Evolutionary conservation across 768 basidiomycete genomes (phyloP).

Genomic region (Mrakia blollopis): DNA sequence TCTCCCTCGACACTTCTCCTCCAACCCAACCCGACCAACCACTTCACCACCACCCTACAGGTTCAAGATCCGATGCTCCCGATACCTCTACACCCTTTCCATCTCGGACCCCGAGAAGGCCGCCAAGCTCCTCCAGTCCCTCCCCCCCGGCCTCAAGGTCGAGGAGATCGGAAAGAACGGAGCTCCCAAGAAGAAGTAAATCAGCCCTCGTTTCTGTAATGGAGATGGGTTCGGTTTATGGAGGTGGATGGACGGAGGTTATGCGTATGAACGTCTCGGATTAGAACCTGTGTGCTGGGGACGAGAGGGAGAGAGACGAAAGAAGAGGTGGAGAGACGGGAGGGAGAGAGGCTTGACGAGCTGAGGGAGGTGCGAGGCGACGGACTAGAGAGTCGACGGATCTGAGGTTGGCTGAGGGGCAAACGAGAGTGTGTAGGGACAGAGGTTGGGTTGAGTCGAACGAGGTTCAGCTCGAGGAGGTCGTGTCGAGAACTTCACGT

Average conservation of each 20-base stretch:
- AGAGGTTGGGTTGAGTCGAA: too few relatives aligned
- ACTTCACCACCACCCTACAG: conserved; percentile 55
- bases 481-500: too few relatives aligned
- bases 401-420: too few relatives aligned
- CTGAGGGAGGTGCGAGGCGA: neutral
- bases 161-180: conserved; percentile 62
- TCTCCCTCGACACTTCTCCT: neutral
- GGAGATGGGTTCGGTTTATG: neutral
- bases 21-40: conserved; percentile 25
- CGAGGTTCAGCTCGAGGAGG: too few relatives aligned
- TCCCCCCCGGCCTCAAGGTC: conserved; percentile 81
- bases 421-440: too few relatives aligned
- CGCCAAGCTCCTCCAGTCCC: conserved; percentile 89
- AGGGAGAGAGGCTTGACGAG: neutral
- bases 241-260: neutral
- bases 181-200: conserved; percentile 55
- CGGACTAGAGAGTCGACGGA: too few relatives aligned
- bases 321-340: neutral
- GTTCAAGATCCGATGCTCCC: conserved; percentile 97
- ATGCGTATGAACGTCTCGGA: conserved; percentile 8
- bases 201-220: neutral
- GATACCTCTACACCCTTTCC: conserved; percentile 80
- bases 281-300: neutral
- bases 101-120: conserved; percentile 97
- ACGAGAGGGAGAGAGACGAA: too few relatives aligned